Evolutionary conservation across 2,329 filamentous ascomycete genomes (phyloP).

Genomic region (Cercospora brassicicola): DNA sequence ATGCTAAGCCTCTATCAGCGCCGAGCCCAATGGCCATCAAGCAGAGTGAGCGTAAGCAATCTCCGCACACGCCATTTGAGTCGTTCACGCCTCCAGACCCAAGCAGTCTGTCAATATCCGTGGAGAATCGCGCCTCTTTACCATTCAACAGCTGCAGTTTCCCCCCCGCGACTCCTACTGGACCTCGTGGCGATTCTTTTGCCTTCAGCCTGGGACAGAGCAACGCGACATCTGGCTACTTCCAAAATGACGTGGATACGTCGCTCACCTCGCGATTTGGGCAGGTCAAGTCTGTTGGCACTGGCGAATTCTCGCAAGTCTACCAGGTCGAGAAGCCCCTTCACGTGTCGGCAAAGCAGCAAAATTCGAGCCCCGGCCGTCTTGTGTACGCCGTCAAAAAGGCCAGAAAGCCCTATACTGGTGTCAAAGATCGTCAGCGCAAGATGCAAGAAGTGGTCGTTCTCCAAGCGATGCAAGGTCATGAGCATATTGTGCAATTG

Average conservation of each 20-base stretch:
- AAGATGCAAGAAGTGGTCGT: slow-evolving; percentile 83
- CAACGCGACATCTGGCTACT: slow-evolving; percentile 61
- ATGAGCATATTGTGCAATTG: slow-evolving; percentile 82
- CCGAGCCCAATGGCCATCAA: slow-evolving; percentile 20
- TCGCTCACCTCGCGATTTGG: slow-evolving; percentile 74
- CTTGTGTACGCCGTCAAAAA: slow-evolving; percentile 90
- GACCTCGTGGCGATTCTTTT: slow-evolving; percentile 58
- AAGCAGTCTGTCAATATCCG: slow-evolving; percentile 79
- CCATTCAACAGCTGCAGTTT: slow-evolving; percentile 48
- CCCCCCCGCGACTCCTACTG: slow-evolving; percentile 81
- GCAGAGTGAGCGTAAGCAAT: slow-evolving; percentile 27
- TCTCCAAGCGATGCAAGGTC: slow-evolving; percentile 71
- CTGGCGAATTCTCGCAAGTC: slow-evolving; percentile 90
- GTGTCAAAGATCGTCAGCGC: slow-evolving; percentile 74
- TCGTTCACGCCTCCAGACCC: slow-evolving; percentile 73
- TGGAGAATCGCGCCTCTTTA: slow-evolving; percentile 48
- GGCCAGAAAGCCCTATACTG: slow-evolving; percentile 75
- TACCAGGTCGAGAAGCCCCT: slow-evolving; percentile 68
- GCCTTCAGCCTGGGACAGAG: slow-evolving; percentile 55
- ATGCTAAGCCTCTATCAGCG: slow-evolving; percentile 31
- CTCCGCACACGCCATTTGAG: slow-evolving; percentile 71
- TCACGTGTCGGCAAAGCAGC: slow-evolving; percentile 35
- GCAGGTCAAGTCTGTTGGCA: slow-evolving; percentile 75
- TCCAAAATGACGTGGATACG: slow-evolving; percentile 72
- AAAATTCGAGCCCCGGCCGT: slow-evolving; percentile 28